Conservation (phyloP, 148 eudicot genomes). For the Polygonum aviculare region DNA sequence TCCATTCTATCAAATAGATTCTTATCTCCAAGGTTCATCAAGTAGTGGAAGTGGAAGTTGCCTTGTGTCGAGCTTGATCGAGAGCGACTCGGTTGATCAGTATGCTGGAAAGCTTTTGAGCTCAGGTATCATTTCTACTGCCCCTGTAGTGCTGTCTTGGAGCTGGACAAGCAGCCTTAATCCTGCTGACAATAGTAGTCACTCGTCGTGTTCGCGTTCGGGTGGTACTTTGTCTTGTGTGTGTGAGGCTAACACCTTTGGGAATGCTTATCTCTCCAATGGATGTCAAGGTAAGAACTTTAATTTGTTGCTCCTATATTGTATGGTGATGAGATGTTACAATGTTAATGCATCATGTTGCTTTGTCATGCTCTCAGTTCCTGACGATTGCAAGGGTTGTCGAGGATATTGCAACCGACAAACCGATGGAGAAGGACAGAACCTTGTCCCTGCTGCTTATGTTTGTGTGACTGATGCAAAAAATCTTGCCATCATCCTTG, state of each 20-base stretch:
- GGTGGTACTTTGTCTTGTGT: neutral
- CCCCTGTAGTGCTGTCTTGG: neutral
- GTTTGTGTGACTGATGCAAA: neutral
- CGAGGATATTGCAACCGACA: neutral
- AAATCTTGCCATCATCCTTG: neutral
- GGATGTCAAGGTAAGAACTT: conserved; percentile 2
- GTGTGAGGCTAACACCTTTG: neutral
- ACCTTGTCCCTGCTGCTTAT: neutral
- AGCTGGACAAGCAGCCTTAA: neutral
- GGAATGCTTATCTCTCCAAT: neutral
- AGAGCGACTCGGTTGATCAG: neutral
- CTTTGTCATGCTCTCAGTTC: neutral
- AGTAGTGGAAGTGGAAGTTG: neutral
- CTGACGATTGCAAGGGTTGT: neutral
- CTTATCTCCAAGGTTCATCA: neutral
- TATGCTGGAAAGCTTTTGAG: neutral
- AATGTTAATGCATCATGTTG: neutral
- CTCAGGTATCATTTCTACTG: neutral
- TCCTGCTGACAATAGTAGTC: neutral
- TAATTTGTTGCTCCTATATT: neutral
- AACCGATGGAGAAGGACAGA: neutral
- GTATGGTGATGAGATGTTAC: neutral
- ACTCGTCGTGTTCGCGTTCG: neutral
- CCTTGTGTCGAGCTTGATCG: neutral
- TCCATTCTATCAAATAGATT: neutral